Base-by-base conservation (phyloP, 2,329 filamentous ascomycete genomes). In the Triangularia verruculosa region DNA sequence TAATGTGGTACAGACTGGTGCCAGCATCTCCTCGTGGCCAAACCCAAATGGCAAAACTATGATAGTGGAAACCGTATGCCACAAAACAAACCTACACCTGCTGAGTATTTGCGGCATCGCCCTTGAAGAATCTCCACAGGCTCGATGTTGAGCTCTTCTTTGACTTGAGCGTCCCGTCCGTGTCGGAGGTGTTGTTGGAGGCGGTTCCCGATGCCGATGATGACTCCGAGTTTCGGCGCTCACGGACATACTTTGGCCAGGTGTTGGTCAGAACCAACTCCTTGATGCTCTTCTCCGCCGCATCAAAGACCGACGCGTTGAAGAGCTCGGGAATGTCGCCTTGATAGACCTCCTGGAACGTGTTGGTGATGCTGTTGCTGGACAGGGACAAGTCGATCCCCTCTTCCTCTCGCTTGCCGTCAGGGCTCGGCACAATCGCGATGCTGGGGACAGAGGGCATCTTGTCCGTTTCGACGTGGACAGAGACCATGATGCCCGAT, bases 231-330 rank as follows among this genome's bases (percentile, higher is more conserved):
- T 53, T 67, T 34, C 69, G 61, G 30, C 67, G 56, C 62, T 80
- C 77, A 56, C 73, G 76, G 47, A 84, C 78, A 68, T 83, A 86
- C 70, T 83, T 85, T 28, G 83, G 82, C 87, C 88, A 90, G 0
- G 88, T 90, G 70, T 89, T 89, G 13, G 86, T 88, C 64, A 89
- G 76, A 2, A 90, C 86, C 5, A 89, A 78, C 64, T 89, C 87
- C 73, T 88, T 89, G 75, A 90, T 83, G 68, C 81, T 82, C n/a
- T 75, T 74, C 70, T 87, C 81, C 0, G 86, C 84, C 3, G 76
- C 78, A 68, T 89, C 85, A 69, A 90, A 89, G 1, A 89, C 78
- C 0, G 71, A 70, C 3, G 76, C 73, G 57, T 80, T 75, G 61
- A 89, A 89, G 0, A 65, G 74, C 0, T 75, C 73, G 0, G 85